Percentiles rank a stretch among this genome's conserved stretches.
These are phyloP conservation scores for Komagataea norvegica DNA, from an alignment of 1,139 yeast species.

Conservation along the genomic window DNA sequence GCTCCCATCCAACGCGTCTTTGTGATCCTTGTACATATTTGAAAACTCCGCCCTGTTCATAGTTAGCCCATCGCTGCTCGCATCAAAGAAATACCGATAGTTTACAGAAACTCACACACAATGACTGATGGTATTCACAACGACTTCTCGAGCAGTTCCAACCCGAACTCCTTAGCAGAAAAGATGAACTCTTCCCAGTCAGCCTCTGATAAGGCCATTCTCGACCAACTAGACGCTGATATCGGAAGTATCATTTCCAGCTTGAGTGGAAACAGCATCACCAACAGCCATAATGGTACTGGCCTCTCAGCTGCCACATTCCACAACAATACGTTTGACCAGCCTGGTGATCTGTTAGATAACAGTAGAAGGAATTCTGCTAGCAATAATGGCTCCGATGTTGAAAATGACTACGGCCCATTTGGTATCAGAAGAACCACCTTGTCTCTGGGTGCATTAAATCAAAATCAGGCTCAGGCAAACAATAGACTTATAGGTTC, in stretches of 20 bases:
- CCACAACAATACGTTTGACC: conserved; percentile 34
- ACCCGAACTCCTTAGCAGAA: conserved; percentile 1
- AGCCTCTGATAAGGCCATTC: conserved; percentile 10
- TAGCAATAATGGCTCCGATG: conserved; percentile 30
- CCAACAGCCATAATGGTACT: conserved; percentile 4
- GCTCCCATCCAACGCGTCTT: neutral
- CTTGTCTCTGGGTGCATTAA: conserved; percentile 38
- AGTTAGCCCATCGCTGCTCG: neutral
- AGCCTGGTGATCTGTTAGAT: conserved; percentile 14
- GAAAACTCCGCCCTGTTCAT: conserved; percentile 8
- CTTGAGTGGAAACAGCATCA: conserved; percentile 28
- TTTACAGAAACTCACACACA: neutral
- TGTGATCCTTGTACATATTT: conserved; percentile 9
- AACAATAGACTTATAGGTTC: conserved; percentile 42
- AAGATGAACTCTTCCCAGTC: conserved; percentile 15
- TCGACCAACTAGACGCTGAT: conserved; percentile 30
- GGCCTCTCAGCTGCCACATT: conserved; percentile 10
- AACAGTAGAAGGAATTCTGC: conserved; percentile 21
- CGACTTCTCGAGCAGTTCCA: neutral
- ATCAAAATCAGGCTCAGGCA: conserved; percentile 26
- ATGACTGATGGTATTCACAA: conserved; percentile 2
- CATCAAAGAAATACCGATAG: neutral
- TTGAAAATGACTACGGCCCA: conserved; percentile 41
- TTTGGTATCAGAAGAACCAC: conserved; percentile 47
- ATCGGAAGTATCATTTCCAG: conserved; percentile 43